Evolutionary conservation across 2,329 filamentous ascomycete genomes (phyloP), one percentile per base, ranked within the genome.

Genomic region (Pseudogymnoascus sp.): DNA sequence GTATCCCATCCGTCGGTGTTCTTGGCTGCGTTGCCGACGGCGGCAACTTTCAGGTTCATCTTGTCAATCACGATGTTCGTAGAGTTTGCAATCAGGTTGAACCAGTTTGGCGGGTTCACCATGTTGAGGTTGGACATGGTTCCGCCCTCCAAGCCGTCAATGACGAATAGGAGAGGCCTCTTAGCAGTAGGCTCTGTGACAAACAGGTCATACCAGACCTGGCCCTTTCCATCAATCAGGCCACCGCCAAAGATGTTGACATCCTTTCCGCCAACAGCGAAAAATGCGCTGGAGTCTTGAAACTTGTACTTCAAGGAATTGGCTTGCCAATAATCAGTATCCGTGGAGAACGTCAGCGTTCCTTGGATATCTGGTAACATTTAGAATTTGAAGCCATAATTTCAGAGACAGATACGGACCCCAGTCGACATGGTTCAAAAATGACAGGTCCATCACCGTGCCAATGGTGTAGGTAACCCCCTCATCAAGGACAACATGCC

Each of bases 1-100:
- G 82, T 86, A 66, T 87, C 83, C 82, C 82, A 84, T 36, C 82
- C 84, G 69, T 88, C 85, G 0, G 85, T 88, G 72, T 90, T 89
- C 72, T 86, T 85, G 2, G 85, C 84, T 4, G 72, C 69, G 66
- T 84, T 72, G 69, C 79, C 83, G n/a, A 70, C 75, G 66, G 79
- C 84, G 41, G 71, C 78, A 0, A 84, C 85, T 9, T 75, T 75
- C 66, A 90, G 84, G 64, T 83, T 76, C 68, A 89, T 83, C 42
- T 86, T 80, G 62, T 83, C 82, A 64, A 88, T 84, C 0, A 89
- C 74, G 1, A 90, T 79, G 69, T 89, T 80, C 4, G 79, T 82
- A 41, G 83, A 86, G 69, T 90, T 88, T 41, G 84, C 83, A 16
- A 90, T 80, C 14, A 89, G 78, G 62, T 86, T 85, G 74, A 84